A percentile compares a stretch with the other conserved stretches of the same genome.
Conservation (phyloP, 1,284 basidiomycete species). For the Sanghuangporus weigelae region DNA sequence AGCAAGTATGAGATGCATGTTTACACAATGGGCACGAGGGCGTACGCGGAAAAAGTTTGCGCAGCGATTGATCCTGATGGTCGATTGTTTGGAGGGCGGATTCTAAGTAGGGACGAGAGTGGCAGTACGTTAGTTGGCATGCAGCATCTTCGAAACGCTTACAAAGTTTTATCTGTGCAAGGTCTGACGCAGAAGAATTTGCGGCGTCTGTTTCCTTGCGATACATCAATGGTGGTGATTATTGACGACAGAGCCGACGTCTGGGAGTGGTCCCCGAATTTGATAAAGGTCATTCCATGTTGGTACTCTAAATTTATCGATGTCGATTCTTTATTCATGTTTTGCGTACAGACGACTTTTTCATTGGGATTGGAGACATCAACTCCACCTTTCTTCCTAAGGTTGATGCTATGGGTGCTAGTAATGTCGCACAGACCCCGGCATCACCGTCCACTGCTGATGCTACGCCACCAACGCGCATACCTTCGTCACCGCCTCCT, state of each 20-base stretch:
- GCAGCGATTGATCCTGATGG: constrained; percentile 88
- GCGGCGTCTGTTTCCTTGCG: constrained; percentile 88
- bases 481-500: constrained; percentile 25
- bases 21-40: constrained; percentile 98
- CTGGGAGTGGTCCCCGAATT: constrained; percentile 94
- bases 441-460: constrained; percentile 19
- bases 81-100: constrained; percentile 80
- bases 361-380: constrained; percentile 98
- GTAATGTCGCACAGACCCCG: constrained; percentile 16
- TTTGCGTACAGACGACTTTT: constrained; percentile 81
- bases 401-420: constrained; percentile 45
- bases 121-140: constrained; percentile 61
- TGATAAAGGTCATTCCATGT: constrained; percentile 97
- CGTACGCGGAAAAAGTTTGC: constrained; percentile 95
- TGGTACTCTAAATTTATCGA: constrained; percentile 29
- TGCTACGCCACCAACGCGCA: constrained; percentile 21
- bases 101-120: constrained; percentile 92
- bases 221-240: constrained; percentile 98
- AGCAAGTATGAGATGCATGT: constrained; percentile 96
- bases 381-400: constrained; percentile 91
- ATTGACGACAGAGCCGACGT: constrained; percentile 98
- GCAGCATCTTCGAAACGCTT: background rate
- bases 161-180: constrained; percentile 22
- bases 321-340: constrained; percentile 11
- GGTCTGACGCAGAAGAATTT: constrained; percentile 90